Percentiles rank a stretch among this genome's conserved stretches.
phyloP scores from a whole-genome alignment of 805 yeast species.

The Starmerella riodocensis region DNA sequence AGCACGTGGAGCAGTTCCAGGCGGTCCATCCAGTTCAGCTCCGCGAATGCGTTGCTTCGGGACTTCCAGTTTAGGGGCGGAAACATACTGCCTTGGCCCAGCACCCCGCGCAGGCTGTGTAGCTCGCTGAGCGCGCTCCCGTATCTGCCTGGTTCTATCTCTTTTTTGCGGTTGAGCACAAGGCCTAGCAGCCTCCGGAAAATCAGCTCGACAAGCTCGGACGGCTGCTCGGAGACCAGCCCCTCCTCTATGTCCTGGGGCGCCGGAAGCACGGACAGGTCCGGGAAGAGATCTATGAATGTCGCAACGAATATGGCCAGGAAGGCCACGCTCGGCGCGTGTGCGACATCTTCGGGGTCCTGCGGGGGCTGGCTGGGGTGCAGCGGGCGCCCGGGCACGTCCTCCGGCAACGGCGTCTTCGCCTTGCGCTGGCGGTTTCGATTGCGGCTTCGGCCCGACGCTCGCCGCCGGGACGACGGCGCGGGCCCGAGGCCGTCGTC shows the following conservation, averaged over 20 bases:
- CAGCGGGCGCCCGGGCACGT: conserved; percentile 22
- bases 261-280: conserved; percentile 25
- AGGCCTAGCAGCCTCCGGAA: conserved; percentile 28
- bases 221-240: conserved; percentile 18
- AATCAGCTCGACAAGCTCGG: conserved; percentile 21
- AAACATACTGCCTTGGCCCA: conserved; percentile 25
- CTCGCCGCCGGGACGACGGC: not conserved
- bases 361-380: conserved; percentile 19
- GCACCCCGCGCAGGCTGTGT: conserved; percentile 20
- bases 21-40: conserved; percentile 26
- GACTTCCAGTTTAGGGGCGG: conserved; percentile 23
- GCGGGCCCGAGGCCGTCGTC: not conserved
- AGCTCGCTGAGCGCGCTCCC: conserved; percentile 31
- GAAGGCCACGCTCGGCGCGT: conserved; percentile 24
- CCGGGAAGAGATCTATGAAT: conserved; percentile 23
- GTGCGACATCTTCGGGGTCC: conserved; percentile 19
- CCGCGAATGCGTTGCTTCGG: conserved; percentile 21
- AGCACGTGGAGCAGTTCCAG: conserved; percentile 27
- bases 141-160: conserved; percentile 29
- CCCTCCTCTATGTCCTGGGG: conserved; percentile 34
- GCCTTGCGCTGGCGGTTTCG: conserved; percentile 7
- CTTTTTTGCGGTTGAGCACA: conserved; percentile 31
- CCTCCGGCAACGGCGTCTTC: conserved; percentile 23
- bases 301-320: conserved; percentile 19
- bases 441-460: not conserved